Conservation (phyloP, 768 basidiomycete genomes). For the Rhodocollybia butyracea region DNA sequence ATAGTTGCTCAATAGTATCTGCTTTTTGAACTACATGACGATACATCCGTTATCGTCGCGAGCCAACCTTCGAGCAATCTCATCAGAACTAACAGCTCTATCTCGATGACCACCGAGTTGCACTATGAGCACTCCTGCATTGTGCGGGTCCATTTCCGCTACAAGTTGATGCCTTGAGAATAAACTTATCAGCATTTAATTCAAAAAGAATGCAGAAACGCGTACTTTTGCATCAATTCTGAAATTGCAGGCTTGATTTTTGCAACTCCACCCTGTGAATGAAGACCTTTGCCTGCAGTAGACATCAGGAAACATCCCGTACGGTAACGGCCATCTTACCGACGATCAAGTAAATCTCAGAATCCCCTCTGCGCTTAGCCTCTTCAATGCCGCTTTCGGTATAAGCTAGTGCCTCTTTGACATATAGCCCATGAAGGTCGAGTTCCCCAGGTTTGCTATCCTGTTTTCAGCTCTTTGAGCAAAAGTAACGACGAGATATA, state of each 20-base stretch:
- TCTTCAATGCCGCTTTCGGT: conserved; percentile 69
- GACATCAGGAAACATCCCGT: too few relatives aligned
- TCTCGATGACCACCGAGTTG: conserved; percentile 45
- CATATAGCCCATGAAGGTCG: conserved; percentile 90
- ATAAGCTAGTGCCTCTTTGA: conserved; percentile 82
- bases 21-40: conserved; percentile 54
- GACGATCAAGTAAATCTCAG: conserved; percentile 77
- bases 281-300: conserved; percentile 82
- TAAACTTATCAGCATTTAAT: neutral
- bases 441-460: conserved; percentile 72
- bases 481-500: neutral
- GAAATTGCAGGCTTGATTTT: conserved; percentile 94
- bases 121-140: conserved; percentile 83
- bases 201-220: neutral
- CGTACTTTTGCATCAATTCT: conserved; percentile 78
- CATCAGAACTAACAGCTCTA: conserved; percentile 49
- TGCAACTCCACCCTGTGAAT: conserved; percentile 69
- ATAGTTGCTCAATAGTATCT: too few relatives aligned
- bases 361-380: conserved; percentile 60
- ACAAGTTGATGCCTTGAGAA: conserved; percentile 65
- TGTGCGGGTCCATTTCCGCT: conserved; percentile 74
- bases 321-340: too few relatives aligned
- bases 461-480: conserved; percentile 24
- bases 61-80: conserved; percentile 54
- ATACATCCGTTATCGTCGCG: conserved; percentile 54